A percentile compares a stretch with the other conserved stretches of the same genome.
phyloP scores from a whole-genome alignment of 2,329 filamentous ascomycete genomes.

The Trichoderma oligosporum region DNA sequence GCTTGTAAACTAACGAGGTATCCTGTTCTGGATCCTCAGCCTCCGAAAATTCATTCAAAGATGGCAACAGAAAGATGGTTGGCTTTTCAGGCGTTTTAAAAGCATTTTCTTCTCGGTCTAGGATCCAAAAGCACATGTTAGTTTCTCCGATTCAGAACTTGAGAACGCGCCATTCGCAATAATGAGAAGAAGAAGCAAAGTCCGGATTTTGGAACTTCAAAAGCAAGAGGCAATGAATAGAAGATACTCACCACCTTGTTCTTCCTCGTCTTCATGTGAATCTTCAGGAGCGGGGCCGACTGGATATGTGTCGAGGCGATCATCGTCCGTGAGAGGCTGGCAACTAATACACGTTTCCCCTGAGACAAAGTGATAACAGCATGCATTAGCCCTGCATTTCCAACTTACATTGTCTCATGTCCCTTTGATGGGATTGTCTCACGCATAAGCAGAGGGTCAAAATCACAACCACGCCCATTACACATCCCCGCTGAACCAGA shows the following conservation, averaged over 20 bases:
- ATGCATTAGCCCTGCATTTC: not conserved
- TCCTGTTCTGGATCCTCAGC: not conserved
- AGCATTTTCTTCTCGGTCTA: not conserved
- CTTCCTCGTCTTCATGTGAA: not conserved
- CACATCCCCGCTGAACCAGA: not conserved
- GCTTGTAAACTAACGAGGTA: not conserved
- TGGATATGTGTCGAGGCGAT: not conserved
- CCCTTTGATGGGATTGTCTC: not conserved
- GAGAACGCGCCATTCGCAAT: not conserved
- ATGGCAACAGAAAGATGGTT: not conserved
- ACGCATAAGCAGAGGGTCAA: not conserved
- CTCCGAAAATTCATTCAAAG: not conserved
- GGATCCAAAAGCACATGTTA: not conserved
- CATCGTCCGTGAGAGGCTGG: not conserved
- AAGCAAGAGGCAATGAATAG: no score
- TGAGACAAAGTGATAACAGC: not conserved
- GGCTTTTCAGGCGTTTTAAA: not conserved
- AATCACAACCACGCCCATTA: no score
- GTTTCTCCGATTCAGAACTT: not conserved
- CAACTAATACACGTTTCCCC: not conserved
- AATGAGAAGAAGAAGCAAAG: no score
- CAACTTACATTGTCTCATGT: not conserved
- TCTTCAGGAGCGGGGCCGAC: not conserved
- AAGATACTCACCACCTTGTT: not conserved
- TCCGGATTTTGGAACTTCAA: no score